phyloP scores from a whole-genome alignment of 1,284 basidiomycete species.

The Fomes fomentarius region DNA sequence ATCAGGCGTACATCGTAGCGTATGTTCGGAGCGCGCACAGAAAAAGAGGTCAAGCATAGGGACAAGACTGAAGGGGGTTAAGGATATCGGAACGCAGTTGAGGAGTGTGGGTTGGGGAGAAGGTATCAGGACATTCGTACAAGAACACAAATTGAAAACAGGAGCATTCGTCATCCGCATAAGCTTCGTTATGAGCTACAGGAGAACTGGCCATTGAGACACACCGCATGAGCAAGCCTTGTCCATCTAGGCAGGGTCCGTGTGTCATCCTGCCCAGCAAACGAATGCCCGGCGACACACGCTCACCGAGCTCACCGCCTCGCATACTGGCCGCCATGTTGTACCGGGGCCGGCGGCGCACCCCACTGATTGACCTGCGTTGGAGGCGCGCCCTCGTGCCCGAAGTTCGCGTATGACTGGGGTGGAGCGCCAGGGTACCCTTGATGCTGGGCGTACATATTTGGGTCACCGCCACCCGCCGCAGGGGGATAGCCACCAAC shows the following conservation, averaged over 20 bases:
- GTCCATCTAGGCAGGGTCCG: conserved; percentile 26
- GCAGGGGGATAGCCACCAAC: conserved; percentile 25
- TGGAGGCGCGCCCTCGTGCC: conserved; percentile 23
- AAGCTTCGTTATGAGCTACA: conserved; percentile 8
- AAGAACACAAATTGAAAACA: conserved; percentile 13
- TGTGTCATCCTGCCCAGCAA: conserved; percentile 24
- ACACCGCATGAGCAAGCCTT: conserved; percentile 23
- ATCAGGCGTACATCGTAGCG: conserved; percentile 17
- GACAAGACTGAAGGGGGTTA: conserved; percentile 17
- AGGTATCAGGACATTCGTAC: conserved; percentile 7
- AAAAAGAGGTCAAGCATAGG: conserved; percentile 6
- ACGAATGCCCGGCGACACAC: conserved; percentile 7
- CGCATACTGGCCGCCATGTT: conserved; percentile 32
- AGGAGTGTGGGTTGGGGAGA: neutral
- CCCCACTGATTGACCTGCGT: conserved; percentile 28
- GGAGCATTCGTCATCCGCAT: conserved; percentile 14
- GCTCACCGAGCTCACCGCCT: conserved; percentile 24
- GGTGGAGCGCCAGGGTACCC: conserved; percentile 32
- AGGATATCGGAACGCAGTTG: conserved; percentile 20
- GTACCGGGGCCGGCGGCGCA: conserved; percentile 24
- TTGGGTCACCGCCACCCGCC: conserved; percentile 20
- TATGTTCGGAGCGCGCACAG: conserved; percentile 5
- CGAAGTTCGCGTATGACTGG: conserved; percentile 26
- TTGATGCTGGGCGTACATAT: conserved; percentile 32
- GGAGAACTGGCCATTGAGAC: conserved; percentile 4